Evolutionary conservation across 1,284 basidiomycete genomes (phyloP), one percentile per base, ranked within the genome.

Genomic region (Cutaneotrichosporon spelunceum): DNA sequence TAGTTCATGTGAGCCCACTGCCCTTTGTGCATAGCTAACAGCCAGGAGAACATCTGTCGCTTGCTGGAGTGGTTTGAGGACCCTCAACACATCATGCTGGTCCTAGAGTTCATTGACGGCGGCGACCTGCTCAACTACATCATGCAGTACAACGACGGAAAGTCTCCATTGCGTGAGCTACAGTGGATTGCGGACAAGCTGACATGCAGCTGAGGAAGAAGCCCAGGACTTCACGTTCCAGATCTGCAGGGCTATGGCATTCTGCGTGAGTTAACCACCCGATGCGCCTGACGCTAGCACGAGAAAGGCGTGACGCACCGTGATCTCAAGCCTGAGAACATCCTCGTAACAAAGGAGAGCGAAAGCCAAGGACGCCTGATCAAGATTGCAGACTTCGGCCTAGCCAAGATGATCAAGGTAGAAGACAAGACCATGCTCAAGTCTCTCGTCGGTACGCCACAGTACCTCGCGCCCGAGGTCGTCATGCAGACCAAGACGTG

Each of bases 61-160:
- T 82, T 93, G 30, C 85, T 89, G 63, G 90, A 94, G 67, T 86
- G 86, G 21, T 94, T 89, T 70, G 84, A 87, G 48, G 85, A 86
- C 61, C 83, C 84, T 6, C 83, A 82, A 42, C 82, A 85, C 62
- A 87, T 94, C 66, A 88, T 78, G 57, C 65, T 80, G 13, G 72
- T 81, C 9, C 69, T 79, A 49, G 79, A 79, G 77, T 86, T 86
- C 64, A 83, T 95, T 4, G 85, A 88, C 29, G 93, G 93, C 19
- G 93, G 92, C 0, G 92, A 96, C 75, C 80, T 97, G n/a, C 81
- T 95, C 19, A 88, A 92, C 66, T 86, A 85, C 69, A 91, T 93
- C 65, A 73, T 90, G 53, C 80, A 76, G 16, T 72, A 61, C 6
- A 75, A 78, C 3, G 87, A 26, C 4, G 48, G 48, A 19, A 19